Evolutionary conservation across 306 rosid genomes (phyloP).

Genomic region (Citrullus mucosospermus): DNA sequence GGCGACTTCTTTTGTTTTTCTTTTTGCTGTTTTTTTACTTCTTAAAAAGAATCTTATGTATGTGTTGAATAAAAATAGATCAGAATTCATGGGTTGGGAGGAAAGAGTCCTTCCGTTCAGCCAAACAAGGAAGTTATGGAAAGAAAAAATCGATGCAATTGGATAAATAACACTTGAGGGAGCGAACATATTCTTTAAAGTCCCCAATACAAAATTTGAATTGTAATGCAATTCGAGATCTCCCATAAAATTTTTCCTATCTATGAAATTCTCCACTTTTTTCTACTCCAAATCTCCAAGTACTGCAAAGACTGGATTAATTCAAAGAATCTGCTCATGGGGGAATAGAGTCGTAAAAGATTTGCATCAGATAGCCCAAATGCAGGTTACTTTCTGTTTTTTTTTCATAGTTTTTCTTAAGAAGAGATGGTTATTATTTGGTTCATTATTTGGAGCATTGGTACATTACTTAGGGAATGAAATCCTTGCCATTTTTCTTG

Average conservation of each 20-base stretch:
- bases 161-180: neutral
- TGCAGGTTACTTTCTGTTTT: neutral
- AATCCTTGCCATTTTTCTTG: neutral
- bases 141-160: neutral
- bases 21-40: neutral
- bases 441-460: neutral
- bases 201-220: neutral
- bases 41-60: neutral
- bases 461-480: neutral
- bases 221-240: neutral
- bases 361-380: neutral
- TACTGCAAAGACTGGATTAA: neutral
- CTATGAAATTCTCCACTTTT: neutral
- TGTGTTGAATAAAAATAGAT: neutral
- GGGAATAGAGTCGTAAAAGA: neutral
- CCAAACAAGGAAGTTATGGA: neutral
- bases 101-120: neutral
- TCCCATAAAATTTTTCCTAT: neutral
- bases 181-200: neutral
- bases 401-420: neutral
- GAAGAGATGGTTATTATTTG: neutral
- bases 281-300: neutral
- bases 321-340: neutral
- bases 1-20: slow-evolving; percentile 4
- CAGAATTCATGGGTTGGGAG: neutral